Evolutionary conservation across 768 basidiomycete genomes (phyloP).

Genomic region (Lentinus tigrinus): DNA sequence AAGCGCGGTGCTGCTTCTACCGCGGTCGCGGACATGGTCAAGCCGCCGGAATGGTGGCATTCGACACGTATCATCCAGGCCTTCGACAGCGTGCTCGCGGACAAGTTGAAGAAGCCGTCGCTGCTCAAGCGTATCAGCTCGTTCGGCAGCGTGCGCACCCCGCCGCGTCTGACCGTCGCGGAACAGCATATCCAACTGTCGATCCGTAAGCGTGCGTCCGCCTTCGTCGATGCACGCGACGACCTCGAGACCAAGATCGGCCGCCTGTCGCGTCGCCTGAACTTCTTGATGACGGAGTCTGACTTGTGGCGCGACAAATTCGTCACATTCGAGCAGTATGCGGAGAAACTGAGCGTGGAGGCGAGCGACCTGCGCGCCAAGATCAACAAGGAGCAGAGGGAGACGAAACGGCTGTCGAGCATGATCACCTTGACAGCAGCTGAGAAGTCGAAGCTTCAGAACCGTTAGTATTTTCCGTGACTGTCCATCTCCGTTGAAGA

Average conservation of each 20-base stretch:
- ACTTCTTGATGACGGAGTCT: slow-evolving; percentile 89
- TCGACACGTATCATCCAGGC: slow-evolving; percentile 88
- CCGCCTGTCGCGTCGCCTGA: slow-evolving; percentile 77
- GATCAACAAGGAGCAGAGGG: slow-evolving; percentile 89
- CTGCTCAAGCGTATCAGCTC: slow-evolving; percentile 81
- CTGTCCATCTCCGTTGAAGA: slow-evolving; percentile 1
- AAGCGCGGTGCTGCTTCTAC: slow-evolving; percentile 78
- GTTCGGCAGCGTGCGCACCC: slow-evolving; percentile 67
- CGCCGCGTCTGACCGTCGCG: slow-evolving; percentile 71
- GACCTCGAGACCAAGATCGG: slow-evolving; percentile 94
- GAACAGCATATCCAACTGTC: slow-evolving; percentile 86
- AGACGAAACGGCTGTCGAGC: slow-evolving; percentile 82
- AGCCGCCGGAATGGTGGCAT: slow-evolving; percentile 93
- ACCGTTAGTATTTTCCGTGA: slow-evolving; percentile 51
- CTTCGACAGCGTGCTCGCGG: slow-evolving; percentile 83
- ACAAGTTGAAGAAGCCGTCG: slow-evolving; percentile 88
- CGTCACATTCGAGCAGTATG: slow-evolving; percentile 91
- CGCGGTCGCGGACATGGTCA: slow-evolving; percentile 86
- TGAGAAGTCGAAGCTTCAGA: slow-evolving; percentile 77
- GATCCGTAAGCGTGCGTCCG: slow-evolving; percentile 90
- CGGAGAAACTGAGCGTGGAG: slow-evolving; percentile 85
- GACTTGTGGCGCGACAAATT: slow-evolving; percentile 94
- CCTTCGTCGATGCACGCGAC: slow-evolving; percentile 91
- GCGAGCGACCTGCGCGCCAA: slow-evolving; percentile 81
- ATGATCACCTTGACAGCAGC: slow-evolving; percentile 73